Evolutionary conservation across 2,329 filamentous ascomycete species (phyloP), one percentile per base, ranked within the genome.

Genomic region (Beauveria australis): DNA sequence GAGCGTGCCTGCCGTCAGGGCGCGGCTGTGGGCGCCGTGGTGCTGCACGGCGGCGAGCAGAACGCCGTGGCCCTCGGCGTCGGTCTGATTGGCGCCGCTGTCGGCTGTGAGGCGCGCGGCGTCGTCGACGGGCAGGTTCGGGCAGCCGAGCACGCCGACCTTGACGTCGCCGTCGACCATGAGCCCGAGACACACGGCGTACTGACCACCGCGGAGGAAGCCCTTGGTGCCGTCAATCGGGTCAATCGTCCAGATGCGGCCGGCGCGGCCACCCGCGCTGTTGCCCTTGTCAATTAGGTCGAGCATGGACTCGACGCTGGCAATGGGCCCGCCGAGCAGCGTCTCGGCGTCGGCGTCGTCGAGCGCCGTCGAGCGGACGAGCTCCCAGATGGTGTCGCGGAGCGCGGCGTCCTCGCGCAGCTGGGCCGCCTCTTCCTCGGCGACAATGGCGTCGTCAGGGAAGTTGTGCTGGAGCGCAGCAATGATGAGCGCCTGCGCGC

Each of bases 171-270:
- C 94, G 70, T 97, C 92, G 30, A 96, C 89, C 77, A 99, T 88
- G 68, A 99, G 80, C 41, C 85, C 94, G 5, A 99, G 83, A 72
- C 93, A 97, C 59, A 99, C 92, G 60, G 94, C 95, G 72, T 99
- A 99, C 78, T 99, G 94, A 44, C 92, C 95, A 58, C 94, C 94
- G 64, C 95, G 85, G 63, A 99, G 80, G 78, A 99, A 99, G 33
- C 94, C 95, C 78, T 97, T 96, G 59, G 94, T 99, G 66, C 94
- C 94, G 74, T 99, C 94, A 64, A 99, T 97, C 62, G 94, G 94
- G 75, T 99, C 94, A 61, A 99, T 86, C 46, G 93, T 90, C 94
- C 94, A 99, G 74, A 97, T 91, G 66, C 94, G 82, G 64, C 91
- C 92, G 65, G 79, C 81, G 63, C 77, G 74, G 30, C 91, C 91